These are phyloP conservation scores for Penicillium frequentans DNA, from an alignment of 2,329 filamentous ascomycete genomes.

Conservation along the genomic window DNA sequence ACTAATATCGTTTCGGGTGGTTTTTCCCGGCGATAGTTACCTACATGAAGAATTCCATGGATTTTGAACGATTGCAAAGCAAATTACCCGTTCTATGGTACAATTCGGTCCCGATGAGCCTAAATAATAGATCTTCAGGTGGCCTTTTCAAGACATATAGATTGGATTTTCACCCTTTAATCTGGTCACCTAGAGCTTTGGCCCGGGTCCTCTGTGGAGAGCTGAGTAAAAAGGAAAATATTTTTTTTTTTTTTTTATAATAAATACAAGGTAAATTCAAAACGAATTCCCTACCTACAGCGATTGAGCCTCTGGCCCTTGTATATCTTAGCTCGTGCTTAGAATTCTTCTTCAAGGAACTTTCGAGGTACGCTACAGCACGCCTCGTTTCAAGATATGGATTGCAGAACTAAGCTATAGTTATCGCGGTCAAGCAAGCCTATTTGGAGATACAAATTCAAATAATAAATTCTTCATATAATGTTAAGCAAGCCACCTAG, in stretches of 20 bases:
- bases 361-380: not conserved
- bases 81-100: constrained; percentile 5
- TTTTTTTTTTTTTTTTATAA: too few species aligned
- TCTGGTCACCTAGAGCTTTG: not conserved
- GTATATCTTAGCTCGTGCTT: too few species aligned
- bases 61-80: not conserved
- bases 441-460: not conserved
- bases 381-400: not conserved
- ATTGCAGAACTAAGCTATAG: not conserved
- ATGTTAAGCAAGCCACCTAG: not conserved
- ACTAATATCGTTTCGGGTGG: constrained; percentile 30
- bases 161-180: not conserved
- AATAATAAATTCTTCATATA: not conserved
- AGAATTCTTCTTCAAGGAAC: too few species aligned
- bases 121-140: not conserved
- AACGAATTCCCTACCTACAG: too few species aligned
- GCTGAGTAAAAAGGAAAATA: too few species aligned
- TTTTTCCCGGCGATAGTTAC: constrained; percentile 6
- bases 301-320: too few species aligned
- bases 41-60: constrained; percentile 10
- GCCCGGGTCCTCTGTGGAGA: too few species aligned
- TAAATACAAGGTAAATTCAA: too few species aligned
- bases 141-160: not conserved
- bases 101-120: not conserved
- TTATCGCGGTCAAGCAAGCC: not conserved